These are phyloP conservation scores for Solanum clarkiae DNA, from an alignment of 257 asterid species.

Conservation along the genomic window DNA sequence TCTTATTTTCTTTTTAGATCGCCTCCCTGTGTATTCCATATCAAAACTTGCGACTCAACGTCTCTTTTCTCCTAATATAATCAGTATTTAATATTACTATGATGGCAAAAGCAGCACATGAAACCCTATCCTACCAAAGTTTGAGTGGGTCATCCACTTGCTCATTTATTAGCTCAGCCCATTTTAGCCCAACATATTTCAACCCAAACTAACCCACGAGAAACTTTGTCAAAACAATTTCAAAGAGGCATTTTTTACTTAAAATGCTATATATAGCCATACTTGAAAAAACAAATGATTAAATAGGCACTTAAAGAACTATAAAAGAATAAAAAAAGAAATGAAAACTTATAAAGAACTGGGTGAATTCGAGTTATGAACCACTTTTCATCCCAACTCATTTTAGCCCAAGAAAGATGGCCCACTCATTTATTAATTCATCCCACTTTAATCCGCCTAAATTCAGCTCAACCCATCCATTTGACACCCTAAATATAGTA, in stretches of 20 bases:
- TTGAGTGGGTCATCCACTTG: background rate
- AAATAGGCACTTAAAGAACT: background rate
- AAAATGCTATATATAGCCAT: background rate
- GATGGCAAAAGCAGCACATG: background rate
- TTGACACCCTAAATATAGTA: background rate
- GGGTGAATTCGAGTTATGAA: background rate
- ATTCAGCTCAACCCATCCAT: background rate
- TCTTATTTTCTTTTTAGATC: background rate
- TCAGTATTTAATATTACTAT: background rate
- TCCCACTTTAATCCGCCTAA: background rate
- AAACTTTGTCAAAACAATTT: background rate
- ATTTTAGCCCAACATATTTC: background rate
- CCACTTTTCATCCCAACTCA: background rate
- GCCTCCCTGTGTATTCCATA: background rate
- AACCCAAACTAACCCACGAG: background rate
- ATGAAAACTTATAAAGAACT: background rate
- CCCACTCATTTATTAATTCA: background rate
- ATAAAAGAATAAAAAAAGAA: background rate
- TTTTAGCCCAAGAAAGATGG: background rate
- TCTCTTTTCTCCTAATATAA: background rate
- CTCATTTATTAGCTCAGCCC: background rate
- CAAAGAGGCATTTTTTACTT: background rate
- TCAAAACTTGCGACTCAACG: background rate
- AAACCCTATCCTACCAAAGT: background rate
- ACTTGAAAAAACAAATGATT: background rate